Percentiles rank a stretch among this genome's conserved stretches.
Conservation (phyloP, 2,329 filamentous ascomycete species). For the Curvularia spicifera region DNA sequence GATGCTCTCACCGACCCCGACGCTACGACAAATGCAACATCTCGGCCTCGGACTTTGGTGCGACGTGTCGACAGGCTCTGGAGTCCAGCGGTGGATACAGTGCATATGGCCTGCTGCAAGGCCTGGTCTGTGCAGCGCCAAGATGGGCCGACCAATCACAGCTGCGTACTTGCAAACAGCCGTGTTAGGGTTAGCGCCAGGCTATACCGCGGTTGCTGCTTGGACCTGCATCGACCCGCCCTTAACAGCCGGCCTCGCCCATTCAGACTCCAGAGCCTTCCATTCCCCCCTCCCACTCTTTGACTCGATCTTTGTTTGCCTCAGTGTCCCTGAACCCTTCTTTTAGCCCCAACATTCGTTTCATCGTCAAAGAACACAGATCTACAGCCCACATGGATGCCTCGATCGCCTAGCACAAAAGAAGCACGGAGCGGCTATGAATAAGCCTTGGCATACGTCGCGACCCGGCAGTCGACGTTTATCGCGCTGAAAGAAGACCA, state of each 20-base stretch:
- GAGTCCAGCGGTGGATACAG: conserved; percentile 9
- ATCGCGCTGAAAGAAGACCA: conserved; percentile 21
- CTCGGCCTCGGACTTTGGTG: conserved; percentile 5
- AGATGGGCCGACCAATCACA: conserved; percentile 20
- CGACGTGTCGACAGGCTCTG: conserved; percentile 6
- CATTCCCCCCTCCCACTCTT: conserved; percentile 11
- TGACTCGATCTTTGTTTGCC: conserved; percentile 17
- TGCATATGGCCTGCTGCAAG: conserved; percentile 16
- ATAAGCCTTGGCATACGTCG: conserved; percentile 22
- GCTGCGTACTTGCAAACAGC: conserved; percentile 2
- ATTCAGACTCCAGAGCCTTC: conserved; percentile 16
- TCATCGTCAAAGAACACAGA: conserved; percentile 9
- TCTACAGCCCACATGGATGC: conserved; percentile 15
- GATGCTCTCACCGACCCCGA: conserved; percentile 10
- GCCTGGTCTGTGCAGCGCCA: conserved; percentile 14
- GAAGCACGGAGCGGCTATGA: conserved; percentile 25
- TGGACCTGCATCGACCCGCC: conserved; percentile 20
- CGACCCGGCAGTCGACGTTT: conserved; percentile 25
- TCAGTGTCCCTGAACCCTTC: conserved; percentile 6
- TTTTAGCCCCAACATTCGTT: conserved; percentile 7
- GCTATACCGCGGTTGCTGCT: conserved; percentile 22
- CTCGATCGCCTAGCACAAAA: conserved; percentile 13
- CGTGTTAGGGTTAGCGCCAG: conserved; percentile 19
- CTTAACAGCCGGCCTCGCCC: conserved; percentile 23
- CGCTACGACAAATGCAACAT: conserved; percentile 5